phyloP scores from a whole-genome alignment of 1,284 basidiomycete genomes.

The Limonomyces culmigenus region DNA sequence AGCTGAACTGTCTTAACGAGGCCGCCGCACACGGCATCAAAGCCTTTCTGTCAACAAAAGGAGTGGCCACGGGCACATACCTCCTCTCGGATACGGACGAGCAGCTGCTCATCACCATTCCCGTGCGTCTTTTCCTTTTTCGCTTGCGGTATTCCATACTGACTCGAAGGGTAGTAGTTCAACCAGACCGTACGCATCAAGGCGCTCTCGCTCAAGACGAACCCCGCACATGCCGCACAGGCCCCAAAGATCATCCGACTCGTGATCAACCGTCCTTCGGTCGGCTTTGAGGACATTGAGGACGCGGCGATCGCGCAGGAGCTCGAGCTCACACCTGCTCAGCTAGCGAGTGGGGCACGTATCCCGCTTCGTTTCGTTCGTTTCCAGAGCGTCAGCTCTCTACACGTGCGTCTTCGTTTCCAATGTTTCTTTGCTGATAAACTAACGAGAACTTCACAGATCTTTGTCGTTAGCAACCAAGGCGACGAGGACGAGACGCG shows the following conservation, averaged over 20 bases:
- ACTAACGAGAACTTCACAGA: slow-evolving; percentile 20
- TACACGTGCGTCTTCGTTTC: slow-evolving; percentile 36
- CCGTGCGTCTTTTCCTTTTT: slow-evolving; percentile 30
- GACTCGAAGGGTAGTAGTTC: slow-evolving; percentile 31
- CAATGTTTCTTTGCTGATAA: not conserved
- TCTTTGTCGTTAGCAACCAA: slow-evolving; percentile 67
- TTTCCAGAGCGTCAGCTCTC: slow-evolving; percentile 61
- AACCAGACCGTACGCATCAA: slow-evolving; percentile 65
- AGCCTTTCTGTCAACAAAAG: slow-evolving; percentile 33
- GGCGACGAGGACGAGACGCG: slow-evolving; percentile 58
- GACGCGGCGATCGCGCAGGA: slow-evolving; percentile 35
- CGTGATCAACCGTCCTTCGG: slow-evolving; percentile 43
- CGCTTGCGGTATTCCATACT: slow-evolving; percentile 1
- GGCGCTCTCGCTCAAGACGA: slow-evolving; percentile 35
- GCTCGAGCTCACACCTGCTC: slow-evolving; percentile 30
- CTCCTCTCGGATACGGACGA: slow-evolving; percentile 72
- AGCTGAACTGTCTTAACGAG: slow-evolving; percentile 70
- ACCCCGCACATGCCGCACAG: slow-evolving; percentile 27
- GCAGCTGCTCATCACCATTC: slow-evolving; percentile 55
- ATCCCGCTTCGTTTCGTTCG: slow-evolving; percentile 57
- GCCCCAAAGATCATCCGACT: slow-evolving; percentile 56
- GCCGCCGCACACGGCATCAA: slow-evolving; percentile 39
- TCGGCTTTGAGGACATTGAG: slow-evolving; percentile 56
- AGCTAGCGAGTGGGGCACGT: slow-evolving; percentile 36
- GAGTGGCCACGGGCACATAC: slow-evolving; percentile 30